A percentile compares a stretch with the other conserved stretches of the same genome.
Evolutionary conservation across 2,329 filamentous ascomycete species (phyloP).

Genomic region (Ascochyta rabiei): DNA sequence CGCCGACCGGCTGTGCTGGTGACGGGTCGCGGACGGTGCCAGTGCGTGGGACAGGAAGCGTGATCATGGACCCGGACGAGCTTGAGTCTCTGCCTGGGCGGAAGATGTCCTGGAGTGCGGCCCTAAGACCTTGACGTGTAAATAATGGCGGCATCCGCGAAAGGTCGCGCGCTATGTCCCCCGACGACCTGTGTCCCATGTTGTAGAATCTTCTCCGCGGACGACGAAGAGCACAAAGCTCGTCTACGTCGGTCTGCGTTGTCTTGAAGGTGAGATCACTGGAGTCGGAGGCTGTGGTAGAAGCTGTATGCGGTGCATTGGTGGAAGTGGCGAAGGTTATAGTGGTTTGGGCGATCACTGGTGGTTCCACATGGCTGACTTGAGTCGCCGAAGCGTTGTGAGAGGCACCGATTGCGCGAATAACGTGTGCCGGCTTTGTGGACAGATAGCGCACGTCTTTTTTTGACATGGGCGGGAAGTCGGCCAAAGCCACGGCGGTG

Average conservation of each 20-base stretch:
- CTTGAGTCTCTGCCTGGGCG: conserved; percentile 35
- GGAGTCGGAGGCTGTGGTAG: conserved; percentile 23
- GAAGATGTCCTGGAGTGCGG: conserved; percentile 40
- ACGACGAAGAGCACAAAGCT: conserved; percentile 28
- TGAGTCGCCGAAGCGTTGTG: not conserved
- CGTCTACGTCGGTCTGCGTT: conserved; percentile 38
- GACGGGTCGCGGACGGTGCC: conserved; percentile 28
- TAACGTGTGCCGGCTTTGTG: conserved; percentile 42
- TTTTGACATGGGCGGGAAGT: conserved; percentile 41
- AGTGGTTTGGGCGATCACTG: conserved; percentile 16
- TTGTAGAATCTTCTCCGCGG: conserved; percentile 39
- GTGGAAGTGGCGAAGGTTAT: conserved; percentile 18
- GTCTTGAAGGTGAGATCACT: conserved; percentile 41
- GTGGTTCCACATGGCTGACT: not conserved
- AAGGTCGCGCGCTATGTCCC: conserved; percentile 28
- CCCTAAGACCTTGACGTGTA: conserved; percentile 34
- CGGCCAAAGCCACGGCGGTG: conserved; percentile 49
- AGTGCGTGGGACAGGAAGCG: conserved; percentile 36
- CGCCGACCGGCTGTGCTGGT: conserved; percentile 15
- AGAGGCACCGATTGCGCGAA: conserved; percentile 41
- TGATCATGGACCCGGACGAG: conserved; percentile 43
- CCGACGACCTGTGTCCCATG: conserved; percentile 31
- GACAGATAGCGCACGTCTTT: conserved; percentile 43
- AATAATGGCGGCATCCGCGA: conserved; percentile 21
- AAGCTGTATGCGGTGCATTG: conserved; percentile 19